These are phyloP conservation scores for Rosa lucieae DNA, from an alignment of 306 rosid species.

Conservation along the genomic window DNA sequence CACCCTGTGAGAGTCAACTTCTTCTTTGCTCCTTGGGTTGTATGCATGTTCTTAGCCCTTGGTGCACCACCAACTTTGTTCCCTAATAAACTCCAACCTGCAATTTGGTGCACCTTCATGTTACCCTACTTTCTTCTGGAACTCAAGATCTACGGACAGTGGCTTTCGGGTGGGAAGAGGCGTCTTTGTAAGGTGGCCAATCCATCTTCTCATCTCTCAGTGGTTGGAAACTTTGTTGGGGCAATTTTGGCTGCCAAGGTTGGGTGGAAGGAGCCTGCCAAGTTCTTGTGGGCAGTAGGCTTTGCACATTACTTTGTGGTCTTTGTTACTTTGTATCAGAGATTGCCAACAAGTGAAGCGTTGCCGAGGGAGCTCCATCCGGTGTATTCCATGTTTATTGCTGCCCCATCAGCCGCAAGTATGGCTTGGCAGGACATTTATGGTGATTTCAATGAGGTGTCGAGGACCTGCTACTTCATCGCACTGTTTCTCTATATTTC, in stretches of 20 bases:
- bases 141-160: constrained; percentile 82
- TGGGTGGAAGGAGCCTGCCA: constrained; percentile 80
- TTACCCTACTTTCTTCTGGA: constrained; percentile 73
- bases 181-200: constrained; percentile 74
- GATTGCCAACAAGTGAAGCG: constrained; percentile 81
- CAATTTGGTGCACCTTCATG: constrained; percentile 66
- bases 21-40: constrained; percentile 93
- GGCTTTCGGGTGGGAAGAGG: constrained; percentile 89
- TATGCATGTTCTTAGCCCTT: constrained; percentile 76
- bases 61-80: constrained; percentile 44
- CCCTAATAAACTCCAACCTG: constrained; percentile 59
- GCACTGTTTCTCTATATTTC: constrained; percentile 74
- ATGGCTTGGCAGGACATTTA: constrained; percentile 74
- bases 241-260: constrained; percentile 73
- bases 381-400: constrained; percentile 86
- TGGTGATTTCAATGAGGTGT: constrained; percentile 59
- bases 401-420: constrained; percentile 86
- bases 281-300: constrained; percentile 87
- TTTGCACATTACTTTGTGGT: constrained; percentile 78
- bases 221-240: constrained; percentile 87
- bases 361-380: constrained; percentile 87
- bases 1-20: constrained; percentile 80
- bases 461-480: constrained; percentile 80
- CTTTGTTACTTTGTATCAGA: constrained; percentile 88
- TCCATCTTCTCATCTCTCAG: constrained; percentile 79